These are phyloP conservation scores for Sporothrix brunneoviolacea DNA, from an alignment of 2,329 filamentous ascomycete genomes.

Conservation along the genomic window DNA sequence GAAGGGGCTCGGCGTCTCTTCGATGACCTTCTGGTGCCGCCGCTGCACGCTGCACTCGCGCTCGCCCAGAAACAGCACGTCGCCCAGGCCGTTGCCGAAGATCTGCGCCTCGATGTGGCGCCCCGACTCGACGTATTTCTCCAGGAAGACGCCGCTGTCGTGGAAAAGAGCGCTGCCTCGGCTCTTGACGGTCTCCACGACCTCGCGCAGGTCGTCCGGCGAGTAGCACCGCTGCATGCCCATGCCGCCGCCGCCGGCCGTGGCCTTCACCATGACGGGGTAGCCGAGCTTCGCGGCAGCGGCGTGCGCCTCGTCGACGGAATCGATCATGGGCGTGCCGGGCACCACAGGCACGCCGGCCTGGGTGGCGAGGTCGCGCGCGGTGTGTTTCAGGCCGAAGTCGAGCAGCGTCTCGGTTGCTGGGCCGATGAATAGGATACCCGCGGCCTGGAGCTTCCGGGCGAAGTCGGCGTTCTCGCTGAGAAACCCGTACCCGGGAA, in stretches of 20 bases:
- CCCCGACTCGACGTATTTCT: slow-evolving; percentile 54
- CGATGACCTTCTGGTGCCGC: slow-evolving; percentile 64
- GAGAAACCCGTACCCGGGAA: slow-evolving; percentile 15
- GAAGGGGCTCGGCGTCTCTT: slow-evolving; percentile 62
- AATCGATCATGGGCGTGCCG: slow-evolving; percentile 19
- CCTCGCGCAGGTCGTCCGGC: slow-evolving; percentile 47
- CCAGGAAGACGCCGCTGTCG: slow-evolving; percentile 55
- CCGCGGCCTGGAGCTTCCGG: background rate
- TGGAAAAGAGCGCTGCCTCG: slow-evolving; percentile 53
- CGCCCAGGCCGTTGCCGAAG: slow-evolving; percentile 54
- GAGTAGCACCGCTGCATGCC: slow-evolving; percentile 30
- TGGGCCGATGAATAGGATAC: slow-evolving; percentile 22
- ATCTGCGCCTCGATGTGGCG: slow-evolving; percentile 64
- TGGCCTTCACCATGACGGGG: slow-evolving; percentile 51
- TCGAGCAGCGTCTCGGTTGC: background rate
- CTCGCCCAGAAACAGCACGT: slow-evolving; percentile 55
- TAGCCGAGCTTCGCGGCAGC: slow-evolving; percentile 30
- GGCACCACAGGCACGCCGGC: slow-evolving; percentile 38
- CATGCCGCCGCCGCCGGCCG: slow-evolving; percentile 58
- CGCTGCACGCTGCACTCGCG: slow-evolving; percentile 63
- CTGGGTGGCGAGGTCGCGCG: slow-evolving; percentile 23
- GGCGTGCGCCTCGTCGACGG: slow-evolving; percentile 46
- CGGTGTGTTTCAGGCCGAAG: slow-evolving; percentile 14
- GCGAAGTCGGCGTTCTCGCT: slow-evolving; percentile 12
- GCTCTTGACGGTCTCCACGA: slow-evolving; percentile 33